Evolutionary conservation across 2,329 filamentous ascomycete species (phyloP).

Genomic region (Scedosporium apiospermum): DNA sequence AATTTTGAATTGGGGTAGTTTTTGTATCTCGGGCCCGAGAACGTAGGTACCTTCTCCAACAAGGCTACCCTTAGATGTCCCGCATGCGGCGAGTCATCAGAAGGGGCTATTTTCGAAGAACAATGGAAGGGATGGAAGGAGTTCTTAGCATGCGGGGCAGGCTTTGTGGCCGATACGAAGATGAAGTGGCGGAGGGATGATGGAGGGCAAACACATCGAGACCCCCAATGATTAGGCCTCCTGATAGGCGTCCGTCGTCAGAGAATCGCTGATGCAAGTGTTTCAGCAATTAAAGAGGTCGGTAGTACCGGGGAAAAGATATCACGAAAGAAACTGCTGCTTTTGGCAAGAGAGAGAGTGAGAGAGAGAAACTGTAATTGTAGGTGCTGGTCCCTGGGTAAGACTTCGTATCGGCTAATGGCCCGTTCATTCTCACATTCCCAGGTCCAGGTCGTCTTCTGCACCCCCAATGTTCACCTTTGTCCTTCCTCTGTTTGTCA

Average conservation of each 20-base stretch:
- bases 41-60: not conserved
- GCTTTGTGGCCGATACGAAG: not conserved
- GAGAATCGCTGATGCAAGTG: not conserved
- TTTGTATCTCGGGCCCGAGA: not conserved
- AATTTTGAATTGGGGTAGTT: not conserved
- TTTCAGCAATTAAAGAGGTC: not conserved
- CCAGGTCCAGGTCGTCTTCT: slow-evolving; percentile 31
- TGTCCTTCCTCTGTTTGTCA: slow-evolving; percentile 73
- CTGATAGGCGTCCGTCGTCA: not conserved
- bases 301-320: not conserved
- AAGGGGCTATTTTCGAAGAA: not conserved
- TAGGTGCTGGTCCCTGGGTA: not conserved
- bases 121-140: slow-evolving; percentile 9
- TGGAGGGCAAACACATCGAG: not conserved
- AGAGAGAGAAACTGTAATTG: not conserved
- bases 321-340: not conserved
- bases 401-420: not conserved
- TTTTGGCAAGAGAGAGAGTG: not conserved
- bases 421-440: not conserved
- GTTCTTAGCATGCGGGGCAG: not conserved
- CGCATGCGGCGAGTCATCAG: not conserved
- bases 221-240: not conserved
- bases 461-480: slow-evolving; percentile 81
- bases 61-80: not conserved
- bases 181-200: slow-evolving; percentile 5